Evolutionary conservation across 2,329 filamentous ascomycete species (phyloP), one percentile per base, ranked within the genome.

Genomic region (Fusarium equiseti): DNA sequence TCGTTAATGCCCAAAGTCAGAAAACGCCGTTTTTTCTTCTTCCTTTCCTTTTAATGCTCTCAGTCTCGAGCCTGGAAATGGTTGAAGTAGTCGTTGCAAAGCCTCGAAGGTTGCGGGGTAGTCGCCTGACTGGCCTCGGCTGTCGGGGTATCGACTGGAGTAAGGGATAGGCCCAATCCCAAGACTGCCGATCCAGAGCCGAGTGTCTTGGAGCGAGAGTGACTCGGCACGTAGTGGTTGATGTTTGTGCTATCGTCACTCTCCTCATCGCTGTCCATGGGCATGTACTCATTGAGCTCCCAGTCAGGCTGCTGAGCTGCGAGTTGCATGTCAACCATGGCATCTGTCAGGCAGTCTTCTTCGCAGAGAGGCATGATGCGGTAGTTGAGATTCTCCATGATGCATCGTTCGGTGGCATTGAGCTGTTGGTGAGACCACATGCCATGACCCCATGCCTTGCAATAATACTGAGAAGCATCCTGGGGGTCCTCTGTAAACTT

Each of bases 401-500:
- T 86, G 78, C 85, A 87, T 49, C 87, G 83, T 78, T 91, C 89
- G 2, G 89, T 91, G 52, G 84, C 84, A 71, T 90, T 90, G 73
- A 91, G 83, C 81, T 91, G 89, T 59, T 86, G 83, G 73, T 83
- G 84, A 4, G 87, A 86, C 89, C 90, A 92, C 50, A 85, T 73
- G 51, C 82, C 81, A 27, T 79, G 81, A 24, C 86, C 89, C 87
- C 89, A 91, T 29, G 77, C 78, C 18, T 81, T 73, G 66, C 83
- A 82, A 79, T 89, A 90, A 74, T 85, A 85, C 50, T 81, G 80
- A 2, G 87, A 87, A 7, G 83, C 79, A 66, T 85, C 83, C 73
- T 88, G 84, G 54, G 81, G 80, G 79, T 92, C 90, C 72, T 90
- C 87, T 46, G 86, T 83, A 73, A 91, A 91, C 79, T 92, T 91